Evolutionary conservation across 2,329 filamentous ascomycete species (phyloP).

Genomic region (Fusarium coicis): DNA sequence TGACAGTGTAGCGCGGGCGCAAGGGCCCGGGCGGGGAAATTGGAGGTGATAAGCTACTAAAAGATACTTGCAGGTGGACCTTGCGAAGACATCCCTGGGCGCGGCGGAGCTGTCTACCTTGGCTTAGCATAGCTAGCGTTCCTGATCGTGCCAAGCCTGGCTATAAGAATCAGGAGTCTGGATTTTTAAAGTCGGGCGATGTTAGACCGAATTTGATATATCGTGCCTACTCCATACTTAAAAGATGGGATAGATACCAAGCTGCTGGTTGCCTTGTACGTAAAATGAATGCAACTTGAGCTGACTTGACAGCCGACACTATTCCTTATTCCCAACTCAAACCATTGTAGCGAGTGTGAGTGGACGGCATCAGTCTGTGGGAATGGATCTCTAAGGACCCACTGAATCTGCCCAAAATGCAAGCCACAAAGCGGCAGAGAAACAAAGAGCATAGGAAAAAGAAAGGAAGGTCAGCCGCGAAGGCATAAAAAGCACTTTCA

Average conservation of each 20-base stretch:
- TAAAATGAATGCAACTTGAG: slow-evolving; percentile 20
- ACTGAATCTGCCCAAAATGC: slow-evolving; percentile 19
- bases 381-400: slow-evolving; percentile 26
- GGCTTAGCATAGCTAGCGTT: neutral
- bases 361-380: slow-evolving; percentile 33
- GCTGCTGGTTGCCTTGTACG: slow-evolving; percentile 2
- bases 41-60: slow-evolving; percentile 40
- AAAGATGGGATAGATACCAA: neutral
- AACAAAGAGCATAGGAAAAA: slow-evolving; percentile 17
- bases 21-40: slow-evolving; percentile 47
- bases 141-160: slow-evolving; percentile 12
- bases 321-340: slow-evolving; percentile 1
- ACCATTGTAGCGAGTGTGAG: slow-evolving; percentile 24
- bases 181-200: neutral
- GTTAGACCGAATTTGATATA: slow-evolving; percentile 9
- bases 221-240: neutral
- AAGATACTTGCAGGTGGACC: slow-evolving; percentile 11
- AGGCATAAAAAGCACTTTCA: neutral
- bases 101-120: neutral
- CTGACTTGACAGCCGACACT: neutral
- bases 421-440: slow-evolving; percentile 25
- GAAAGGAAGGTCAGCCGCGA: neutral
- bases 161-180: neutral
- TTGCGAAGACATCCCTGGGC: neutral
- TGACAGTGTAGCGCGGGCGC: slow-evolving; percentile 43